phyloP scores from a whole-genome alignment of 768 basidiomycete species.

The Nevesoporus exiguus region DNA sequence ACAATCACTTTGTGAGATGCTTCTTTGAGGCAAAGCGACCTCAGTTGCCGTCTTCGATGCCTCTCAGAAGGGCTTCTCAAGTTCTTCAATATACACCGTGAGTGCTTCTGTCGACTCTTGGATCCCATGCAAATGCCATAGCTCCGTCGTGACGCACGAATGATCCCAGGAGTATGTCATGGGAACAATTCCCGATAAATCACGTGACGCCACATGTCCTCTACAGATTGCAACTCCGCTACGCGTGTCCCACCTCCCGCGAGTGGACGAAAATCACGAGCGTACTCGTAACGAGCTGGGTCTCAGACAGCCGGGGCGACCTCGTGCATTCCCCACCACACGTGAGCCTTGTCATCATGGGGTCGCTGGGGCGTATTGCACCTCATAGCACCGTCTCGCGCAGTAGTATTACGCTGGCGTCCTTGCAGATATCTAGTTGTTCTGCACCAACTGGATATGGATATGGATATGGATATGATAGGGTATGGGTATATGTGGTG shows the following conservation, averaged over 20 bases:
- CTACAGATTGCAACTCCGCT: background rate
- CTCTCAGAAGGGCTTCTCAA: background rate
- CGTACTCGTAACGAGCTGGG: background rate
- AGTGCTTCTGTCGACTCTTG: background rate
- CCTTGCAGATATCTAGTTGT: background rate
- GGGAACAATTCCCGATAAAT: background rate
- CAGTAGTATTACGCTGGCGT: background rate
- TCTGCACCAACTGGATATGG: background rate
- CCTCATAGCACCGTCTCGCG: background rate
- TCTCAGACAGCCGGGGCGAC: background rate
- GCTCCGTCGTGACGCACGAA: background rate
- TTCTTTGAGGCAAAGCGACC: background rate
- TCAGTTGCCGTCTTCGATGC: conserved; percentile 7
- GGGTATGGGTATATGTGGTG: too few relatives aligned
- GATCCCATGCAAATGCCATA: background rate
- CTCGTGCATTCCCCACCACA: background rate
- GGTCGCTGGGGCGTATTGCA: background rate
- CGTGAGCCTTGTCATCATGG: background rate
- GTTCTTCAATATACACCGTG: background rate
- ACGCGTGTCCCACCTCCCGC: conserved; percentile 3
- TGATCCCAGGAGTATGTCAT: background rate
- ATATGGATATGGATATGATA: background rate
- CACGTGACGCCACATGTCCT: background rate
- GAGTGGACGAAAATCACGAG: background rate
- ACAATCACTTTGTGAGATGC: conserved; percentile 10